Evolutionary conservation across 352 stramenopile genomes (phyloP).

Genomic region (Stramenopiles sp.): DNA sequence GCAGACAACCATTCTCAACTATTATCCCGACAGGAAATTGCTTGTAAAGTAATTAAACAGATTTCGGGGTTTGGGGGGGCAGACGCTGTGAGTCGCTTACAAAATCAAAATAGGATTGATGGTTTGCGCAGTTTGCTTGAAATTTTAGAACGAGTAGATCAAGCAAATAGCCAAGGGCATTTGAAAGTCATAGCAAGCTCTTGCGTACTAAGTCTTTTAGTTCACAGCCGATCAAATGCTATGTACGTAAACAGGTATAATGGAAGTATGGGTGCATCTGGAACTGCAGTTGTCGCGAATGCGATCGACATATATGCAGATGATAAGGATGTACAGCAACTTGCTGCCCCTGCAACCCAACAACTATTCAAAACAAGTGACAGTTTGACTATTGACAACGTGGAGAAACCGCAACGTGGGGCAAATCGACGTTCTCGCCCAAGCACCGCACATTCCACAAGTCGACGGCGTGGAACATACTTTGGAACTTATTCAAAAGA

Average conservation of each 20-base stretch:
- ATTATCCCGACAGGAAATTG: background rate
- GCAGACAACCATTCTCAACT: background rate
- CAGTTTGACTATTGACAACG: background rate
- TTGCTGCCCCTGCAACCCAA: background rate
- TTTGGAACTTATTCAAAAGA: background rate
- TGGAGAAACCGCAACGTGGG: no score
- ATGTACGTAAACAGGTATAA: background rate
- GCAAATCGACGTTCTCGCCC: background rate
- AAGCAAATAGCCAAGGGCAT: background rate
- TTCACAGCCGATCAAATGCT: background rate
- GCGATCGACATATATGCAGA: background rate
- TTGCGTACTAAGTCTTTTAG: background rate
- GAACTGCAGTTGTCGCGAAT: background rate
- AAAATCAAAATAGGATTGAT: background rate
- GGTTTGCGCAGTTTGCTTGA: background rate
- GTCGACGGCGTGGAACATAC: no score
- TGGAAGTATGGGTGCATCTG: background rate
- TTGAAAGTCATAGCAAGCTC: background rate
- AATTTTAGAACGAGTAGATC: background rate
- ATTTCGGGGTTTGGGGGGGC: background rate
- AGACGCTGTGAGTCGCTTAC: background rate
- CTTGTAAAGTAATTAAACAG: background rate
- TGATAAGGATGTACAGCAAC: background rate
- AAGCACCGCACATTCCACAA: background rate
- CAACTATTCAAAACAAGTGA: background rate